A percentile compares a stretch with the other conserved stretches of the same genome.
These are phyloP conservation scores for Coemansia sp. DNA, from an alignment of 192 early-diverging fungal species.

Conservation along the genomic window DNA sequence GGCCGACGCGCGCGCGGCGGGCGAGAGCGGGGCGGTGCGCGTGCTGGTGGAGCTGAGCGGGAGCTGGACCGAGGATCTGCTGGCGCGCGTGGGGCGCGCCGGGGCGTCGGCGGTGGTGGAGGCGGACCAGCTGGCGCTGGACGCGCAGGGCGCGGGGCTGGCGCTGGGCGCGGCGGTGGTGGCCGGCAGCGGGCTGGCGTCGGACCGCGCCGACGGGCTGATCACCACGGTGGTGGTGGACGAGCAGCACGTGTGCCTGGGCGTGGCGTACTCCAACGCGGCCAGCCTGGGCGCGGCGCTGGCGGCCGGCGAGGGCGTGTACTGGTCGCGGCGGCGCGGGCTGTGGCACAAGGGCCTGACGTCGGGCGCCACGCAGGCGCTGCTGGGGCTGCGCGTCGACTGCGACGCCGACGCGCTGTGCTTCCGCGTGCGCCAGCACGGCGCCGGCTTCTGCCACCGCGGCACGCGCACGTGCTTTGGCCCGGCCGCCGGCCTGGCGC, in stretches of 20 bases:
- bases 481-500: constrained; percentile 65
- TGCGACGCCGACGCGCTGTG: constrained; percentile 87
- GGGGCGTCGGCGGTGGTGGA: constrained; percentile 25
- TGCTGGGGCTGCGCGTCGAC: constrained; percentile 75
- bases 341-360: constrained; percentile 97
- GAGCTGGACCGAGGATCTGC: constrained; percentile 27
- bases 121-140: constrained; percentile 18
- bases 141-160: constrained; percentile 4
- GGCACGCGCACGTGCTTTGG: constrained; percentile 93
- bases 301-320: constrained; percentile 77
- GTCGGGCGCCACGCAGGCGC: constrained; percentile 88
- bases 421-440: constrained; percentile 83
- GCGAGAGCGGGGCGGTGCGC: constrained; percentile 31
- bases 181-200: constrained; percentile 23
- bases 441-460: constrained; percentile 90
- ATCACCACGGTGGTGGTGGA: constrained; percentile 92
- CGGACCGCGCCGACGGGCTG: constrained; percentile 87
- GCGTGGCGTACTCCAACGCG: constrained; percentile 86
- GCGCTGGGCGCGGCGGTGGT: constrained; percentile 26
- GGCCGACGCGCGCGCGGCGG: constrained; percentile 12
- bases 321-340: constrained; percentile 81
- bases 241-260: constrained; percentile 81
- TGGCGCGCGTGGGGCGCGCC: constrained; percentile 8
- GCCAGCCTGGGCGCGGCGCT: constrained; percentile 81
- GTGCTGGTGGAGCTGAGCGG: constrained; percentile 30